Conservation (phyloP, 768 basidiomycete species). For the Tulasnella calospora region DNA sequence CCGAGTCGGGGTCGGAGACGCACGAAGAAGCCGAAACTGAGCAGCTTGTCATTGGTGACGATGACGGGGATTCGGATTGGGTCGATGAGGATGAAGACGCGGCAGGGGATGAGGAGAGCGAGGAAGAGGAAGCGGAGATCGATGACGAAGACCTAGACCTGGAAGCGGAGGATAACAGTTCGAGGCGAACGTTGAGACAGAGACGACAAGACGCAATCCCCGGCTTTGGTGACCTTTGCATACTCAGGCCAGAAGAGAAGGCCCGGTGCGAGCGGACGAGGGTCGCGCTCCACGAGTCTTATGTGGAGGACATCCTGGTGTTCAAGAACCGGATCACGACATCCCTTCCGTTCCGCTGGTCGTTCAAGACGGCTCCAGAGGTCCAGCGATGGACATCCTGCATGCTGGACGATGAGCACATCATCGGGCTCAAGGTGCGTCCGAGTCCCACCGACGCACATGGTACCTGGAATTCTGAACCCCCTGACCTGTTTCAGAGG, state of each 20-base stretch:
- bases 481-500: background rate
- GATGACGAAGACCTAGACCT: background rate
- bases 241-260: background rate
- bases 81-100: background rate
- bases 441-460: background rate
- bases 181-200: background rate
- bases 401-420: conserved; percentile 23
- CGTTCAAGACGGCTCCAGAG: background rate
- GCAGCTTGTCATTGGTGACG: background rate
- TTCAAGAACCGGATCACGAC: conserved; percentile 4
- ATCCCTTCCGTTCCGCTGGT: conserved; percentile 15
- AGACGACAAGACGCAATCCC: background rate
- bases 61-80: conserved; percentile 10
- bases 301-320: background rate
- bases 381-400: background rate
- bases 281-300: background rate
- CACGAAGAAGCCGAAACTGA: background rate
- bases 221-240: conserved; percentile 4
- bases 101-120: background rate
- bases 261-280: conserved; percentile 3
- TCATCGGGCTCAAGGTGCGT: conserved; percentile 20
- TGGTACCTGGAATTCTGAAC: background rate
- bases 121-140: background rate
- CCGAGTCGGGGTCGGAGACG: background rate
- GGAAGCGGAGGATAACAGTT: background rate